Evolutionary conservation across 2,329 filamentous ascomycete genomes (phyloP).

Genomic region (Meredithiella fracta): DNA sequence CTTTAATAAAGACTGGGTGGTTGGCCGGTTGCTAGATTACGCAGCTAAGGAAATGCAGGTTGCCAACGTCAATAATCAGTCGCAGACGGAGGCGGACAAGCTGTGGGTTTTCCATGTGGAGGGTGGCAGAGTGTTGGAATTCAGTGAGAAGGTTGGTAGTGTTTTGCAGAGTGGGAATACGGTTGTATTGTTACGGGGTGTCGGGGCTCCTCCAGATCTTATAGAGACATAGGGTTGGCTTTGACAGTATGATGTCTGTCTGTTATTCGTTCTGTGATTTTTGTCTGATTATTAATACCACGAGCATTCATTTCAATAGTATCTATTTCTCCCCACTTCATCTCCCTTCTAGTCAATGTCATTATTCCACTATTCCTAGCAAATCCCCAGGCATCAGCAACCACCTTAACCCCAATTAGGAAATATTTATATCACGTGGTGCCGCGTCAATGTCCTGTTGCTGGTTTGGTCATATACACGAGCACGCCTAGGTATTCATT

Average conservation of each 20-base stretch:
- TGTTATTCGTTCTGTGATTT: background rate
- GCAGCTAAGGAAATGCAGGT: conserved; percentile 65
- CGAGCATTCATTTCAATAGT: background rate
- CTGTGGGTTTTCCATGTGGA: conserved; percentile 87
- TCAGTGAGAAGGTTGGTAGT: conserved; percentile 66
- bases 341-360: background rate
- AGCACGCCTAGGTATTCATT: background rate
- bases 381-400: background rate
- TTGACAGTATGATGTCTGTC: background rate
- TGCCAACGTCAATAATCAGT: conserved; percentile 69
- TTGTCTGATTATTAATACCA: background rate
- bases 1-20: conserved; percentile 73
- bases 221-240: conserved; percentile 27
- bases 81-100: conserved; percentile 58
- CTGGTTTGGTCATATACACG: background rate
- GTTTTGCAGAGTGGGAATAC: conserved; percentile 70
- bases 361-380: background rate
- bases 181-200: conserved; percentile 70
- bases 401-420: conserved; percentile 1
- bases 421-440: conserved; percentile 10
- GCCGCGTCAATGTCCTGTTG: conserved; percentile 3
- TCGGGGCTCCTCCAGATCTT: conserved; percentile 62
- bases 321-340: background rate
- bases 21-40: conserved; percentile 65
- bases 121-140: conserved; percentile 70